Percentiles rank a stretch among this genome's conserved stretches.
These are phyloP conservation scores for Candida tallmaniae DNA, from an alignment of 805 yeast genomes.

Conservation along the genomic window DNA sequence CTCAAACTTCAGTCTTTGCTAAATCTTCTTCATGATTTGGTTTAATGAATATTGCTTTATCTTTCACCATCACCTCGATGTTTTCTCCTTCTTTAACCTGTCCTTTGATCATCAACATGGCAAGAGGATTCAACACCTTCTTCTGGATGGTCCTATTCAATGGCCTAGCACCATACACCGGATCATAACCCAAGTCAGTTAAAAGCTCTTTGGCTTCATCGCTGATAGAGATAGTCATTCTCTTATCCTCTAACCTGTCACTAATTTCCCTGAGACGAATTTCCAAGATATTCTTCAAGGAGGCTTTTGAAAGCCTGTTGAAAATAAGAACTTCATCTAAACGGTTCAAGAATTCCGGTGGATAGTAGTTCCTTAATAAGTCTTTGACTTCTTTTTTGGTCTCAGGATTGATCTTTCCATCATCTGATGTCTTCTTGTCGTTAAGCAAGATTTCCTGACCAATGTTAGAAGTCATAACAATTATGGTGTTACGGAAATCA, in stretches of 20 bases:
- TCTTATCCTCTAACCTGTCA: slow-evolving; percentile 70
- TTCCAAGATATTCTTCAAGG: slow-evolving; percentile 77
- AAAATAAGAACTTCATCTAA: slow-evolving; percentile 91
- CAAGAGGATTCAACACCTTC: slow-evolving; percentile 82
- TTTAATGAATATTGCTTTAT: slow-evolving; percentile 21
- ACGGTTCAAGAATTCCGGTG: slow-evolving; percentile 95
- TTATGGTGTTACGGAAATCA: slow-evolving; percentile 90
- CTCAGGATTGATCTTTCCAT: slow-evolving; percentile 51
- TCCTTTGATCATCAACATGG: slow-evolving; percentile 73
- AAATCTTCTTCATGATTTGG: slow-evolving; percentile 28
- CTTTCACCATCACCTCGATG: slow-evolving; percentile 23
- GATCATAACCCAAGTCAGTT: slow-evolving; percentile 84
- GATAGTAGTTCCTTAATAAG: slow-evolving; percentile 65
- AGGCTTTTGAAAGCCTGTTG: slow-evolving; percentile 77
- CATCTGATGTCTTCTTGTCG: slow-evolving; percentile 55
- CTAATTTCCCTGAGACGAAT: slow-evolving; percentile 79
- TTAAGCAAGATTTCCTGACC: slow-evolving; percentile 85
- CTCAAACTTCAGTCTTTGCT: not conserved
- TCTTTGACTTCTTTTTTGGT: slow-evolving; percentile 61
- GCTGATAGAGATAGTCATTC: slow-evolving; percentile 56
- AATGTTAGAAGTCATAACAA: slow-evolving; percentile 94
- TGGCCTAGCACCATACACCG: slow-evolving; percentile 93
- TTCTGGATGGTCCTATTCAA: slow-evolving; percentile 86
- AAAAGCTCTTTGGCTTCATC: slow-evolving; percentile 73
- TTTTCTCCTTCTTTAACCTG: slow-evolving; percentile 47